phyloP scores from a whole-genome alignment of 2,329 filamentous ascomycete species.

The Exophiala bonariae region DNA sequence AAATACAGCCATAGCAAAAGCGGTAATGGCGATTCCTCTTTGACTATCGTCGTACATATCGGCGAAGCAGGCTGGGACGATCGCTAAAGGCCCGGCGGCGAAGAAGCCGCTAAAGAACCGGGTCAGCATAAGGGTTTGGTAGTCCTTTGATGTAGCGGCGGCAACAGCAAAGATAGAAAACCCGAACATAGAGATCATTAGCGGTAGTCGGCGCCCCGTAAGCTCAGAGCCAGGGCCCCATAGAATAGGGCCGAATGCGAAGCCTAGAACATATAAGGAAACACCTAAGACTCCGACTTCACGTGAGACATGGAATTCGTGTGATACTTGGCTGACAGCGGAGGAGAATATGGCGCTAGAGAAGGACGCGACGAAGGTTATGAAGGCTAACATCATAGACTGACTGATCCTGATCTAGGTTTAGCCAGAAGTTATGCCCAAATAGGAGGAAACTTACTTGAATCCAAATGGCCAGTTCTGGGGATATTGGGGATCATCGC shows the following conservation, averaged over 20 bases:
- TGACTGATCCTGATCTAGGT: no score
- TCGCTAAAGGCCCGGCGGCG: conserved; percentile 51
- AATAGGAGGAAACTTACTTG: no score
- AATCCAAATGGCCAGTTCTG: conserved; percentile 30
- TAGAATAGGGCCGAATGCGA: conserved; percentile 39
- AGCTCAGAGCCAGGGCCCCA: conserved; percentile 49
- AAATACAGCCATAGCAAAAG: conserved; percentile 50
- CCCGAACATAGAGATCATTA: conserved; percentile 50
- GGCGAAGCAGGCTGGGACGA: conserved; percentile 50
- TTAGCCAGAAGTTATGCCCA: no score
- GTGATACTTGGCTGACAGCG: conserved; percentile 38
- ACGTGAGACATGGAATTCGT: conserved; percentile 45
- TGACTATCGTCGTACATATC: conserved; percentile 52
- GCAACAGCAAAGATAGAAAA: conserved; percentile 58
- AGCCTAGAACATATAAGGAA: conserved; percentile 50
- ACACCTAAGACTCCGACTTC: conserved; percentile 53
- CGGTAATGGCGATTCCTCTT: conserved; percentile 46
- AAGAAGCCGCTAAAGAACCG: conserved; percentile 57
- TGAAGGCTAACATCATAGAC: no score
- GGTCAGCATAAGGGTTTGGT: conserved; percentile 55
- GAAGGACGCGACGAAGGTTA: no score
- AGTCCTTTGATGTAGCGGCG: conserved; percentile 54
- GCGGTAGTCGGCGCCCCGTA: conserved; percentile 50
- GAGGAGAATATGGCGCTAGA: conserved; percentile 32
- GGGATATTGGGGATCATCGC: conserved; percentile 30